These are phyloP conservation scores for Cercospora zeae-maydis DNA, from an alignment of 2,329 filamentous ascomycete genomes.

Conservation along the genomic window DNA sequence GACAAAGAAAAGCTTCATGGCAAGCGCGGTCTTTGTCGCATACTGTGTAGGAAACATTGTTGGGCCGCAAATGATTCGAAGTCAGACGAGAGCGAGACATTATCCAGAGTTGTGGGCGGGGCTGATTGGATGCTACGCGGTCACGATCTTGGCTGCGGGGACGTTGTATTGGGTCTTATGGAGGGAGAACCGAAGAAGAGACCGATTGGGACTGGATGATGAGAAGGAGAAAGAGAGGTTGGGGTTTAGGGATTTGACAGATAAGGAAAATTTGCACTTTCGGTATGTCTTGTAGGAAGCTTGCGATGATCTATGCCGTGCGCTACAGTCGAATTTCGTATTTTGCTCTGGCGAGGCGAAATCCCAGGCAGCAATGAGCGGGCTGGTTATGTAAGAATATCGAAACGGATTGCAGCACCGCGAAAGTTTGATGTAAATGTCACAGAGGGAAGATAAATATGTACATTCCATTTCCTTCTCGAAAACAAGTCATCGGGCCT, in stretches of 20 bases:
- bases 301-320: too few relatives aligned
- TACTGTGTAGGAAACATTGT: conserved; percentile 23
- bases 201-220: background rate
- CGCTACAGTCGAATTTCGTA: too few relatives aligned
- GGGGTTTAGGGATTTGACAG: conserved; percentile 15
- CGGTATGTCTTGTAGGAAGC: conserved; percentile 10
- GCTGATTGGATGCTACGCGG: conserved; percentile 15
- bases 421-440: too few relatives aligned
- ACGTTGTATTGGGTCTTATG: conserved; percentile 19
- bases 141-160: conserved; percentile 15
- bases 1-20: conserved; percentile 34
- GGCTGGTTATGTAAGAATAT: too few relatives aligned
- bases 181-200: conserved; percentile 11
- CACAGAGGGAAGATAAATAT: too few relatives aligned
- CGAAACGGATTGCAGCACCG: too few relatives aligned
- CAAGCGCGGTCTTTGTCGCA: conserved; percentile 29
- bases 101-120: conserved; percentile 19
- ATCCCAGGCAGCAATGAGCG: too few relatives aligned
- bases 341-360: too few relatives aligned
- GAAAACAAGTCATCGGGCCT: too few relatives aligned
- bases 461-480: too few relatives aligned
- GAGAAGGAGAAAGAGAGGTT: conserved; percentile 12
- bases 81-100: conserved; percentile 9
- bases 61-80: conserved; percentile 16
- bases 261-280: conserved; percentile 18